Evolutionary conservation across 345 rosid genomes (phyloP).

Genomic region (Mallotus nudiflorus): DNA sequence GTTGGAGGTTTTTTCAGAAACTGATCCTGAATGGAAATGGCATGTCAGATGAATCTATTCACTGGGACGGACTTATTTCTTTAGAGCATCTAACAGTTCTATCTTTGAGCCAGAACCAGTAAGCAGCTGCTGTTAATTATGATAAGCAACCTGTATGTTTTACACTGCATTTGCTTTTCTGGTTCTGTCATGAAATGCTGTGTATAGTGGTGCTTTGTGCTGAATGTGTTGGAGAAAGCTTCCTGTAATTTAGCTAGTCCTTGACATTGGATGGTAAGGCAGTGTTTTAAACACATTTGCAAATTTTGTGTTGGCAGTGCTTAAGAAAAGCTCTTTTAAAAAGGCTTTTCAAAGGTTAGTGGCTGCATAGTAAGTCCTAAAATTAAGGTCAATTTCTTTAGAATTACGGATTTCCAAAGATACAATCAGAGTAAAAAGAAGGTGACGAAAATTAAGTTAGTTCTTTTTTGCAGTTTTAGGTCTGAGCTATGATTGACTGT

Average conservation of each 20-base stretch:
- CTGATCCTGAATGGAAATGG: constrained; percentile 61
- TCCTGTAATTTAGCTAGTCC: neutral
- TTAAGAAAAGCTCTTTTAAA: neutral
- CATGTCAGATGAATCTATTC: constrained; percentile 58
- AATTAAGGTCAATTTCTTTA: neutral
- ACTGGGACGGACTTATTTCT: constrained; percentile 66
- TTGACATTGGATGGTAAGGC: neutral
- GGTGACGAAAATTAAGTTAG: no score
- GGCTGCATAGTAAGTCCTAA: neutral
- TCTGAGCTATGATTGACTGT: neutral
- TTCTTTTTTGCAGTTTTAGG: neutral
- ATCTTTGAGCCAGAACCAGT: constrained; percentile 71
- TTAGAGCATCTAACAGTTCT: constrained; percentile 58
- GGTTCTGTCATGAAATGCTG: neutral
- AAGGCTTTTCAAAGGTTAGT: neutral
- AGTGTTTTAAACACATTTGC: neutral
- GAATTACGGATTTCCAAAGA: neutral
- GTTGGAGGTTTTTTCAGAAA: constrained; percentile 53
- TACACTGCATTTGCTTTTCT: neutral
- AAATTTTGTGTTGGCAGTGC: neutral
- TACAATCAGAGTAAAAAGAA: neutral
- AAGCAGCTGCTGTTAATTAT: constrained; percentile 27
- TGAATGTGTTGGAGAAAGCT: neutral
- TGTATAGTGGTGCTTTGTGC: neutral
- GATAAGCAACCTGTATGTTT: neutral